Base-by-base conservation (phyloP, 192 early-diverging fungal genomes). In the Podochytrium sp. region DNA sequence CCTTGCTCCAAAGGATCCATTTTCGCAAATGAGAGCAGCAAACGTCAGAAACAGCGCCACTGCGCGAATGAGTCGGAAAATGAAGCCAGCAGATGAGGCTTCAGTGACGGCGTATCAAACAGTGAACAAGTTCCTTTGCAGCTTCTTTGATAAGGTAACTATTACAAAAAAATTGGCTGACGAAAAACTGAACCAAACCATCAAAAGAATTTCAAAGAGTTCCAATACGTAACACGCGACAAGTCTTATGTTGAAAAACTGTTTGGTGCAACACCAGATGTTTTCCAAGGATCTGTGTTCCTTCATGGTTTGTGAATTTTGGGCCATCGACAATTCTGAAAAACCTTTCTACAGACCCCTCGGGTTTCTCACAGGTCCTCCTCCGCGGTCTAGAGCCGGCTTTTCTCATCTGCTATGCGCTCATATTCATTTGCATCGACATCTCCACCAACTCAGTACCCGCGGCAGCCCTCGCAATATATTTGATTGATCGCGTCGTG, bases 121-220 rank as follows among this genome's bases (percentile, higher is more conserved):
- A 7, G 78, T 87, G 55, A 83, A 81, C 43, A 84, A 81, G 51
- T 87, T 85, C 63, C 51, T 85, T 34, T 79, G 75, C 50, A 59
- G 67, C 27, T 85, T 87, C 61, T 79, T 87, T 53, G 86, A 87
- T 38, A 74, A 80, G 79, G 83, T 87, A 81, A 14, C 20, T 23
- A 50, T 50, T n/a, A 16, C 3, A 6, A 5, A 5, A 27, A 4
- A 14, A 52, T 33, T 23, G 4, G 16, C 1, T 71, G 1, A 66
- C 37, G n/a, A 12, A 47, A 47, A 20, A 47, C 43, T 47, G 20
- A 47, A 20, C 10, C 10, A 7, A 47, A 7, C 7, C 23, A 55
- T 55, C 0, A 23, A n/a, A n/a, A 87, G 86, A 84, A 84, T 41
- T 55, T 82, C 65, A 87, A 87, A 77, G 86, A 87, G 30, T 81